phyloP scores from a whole-genome alignment of 1,284 basidiomycete genomes.

The Irpex sp. region DNA sequence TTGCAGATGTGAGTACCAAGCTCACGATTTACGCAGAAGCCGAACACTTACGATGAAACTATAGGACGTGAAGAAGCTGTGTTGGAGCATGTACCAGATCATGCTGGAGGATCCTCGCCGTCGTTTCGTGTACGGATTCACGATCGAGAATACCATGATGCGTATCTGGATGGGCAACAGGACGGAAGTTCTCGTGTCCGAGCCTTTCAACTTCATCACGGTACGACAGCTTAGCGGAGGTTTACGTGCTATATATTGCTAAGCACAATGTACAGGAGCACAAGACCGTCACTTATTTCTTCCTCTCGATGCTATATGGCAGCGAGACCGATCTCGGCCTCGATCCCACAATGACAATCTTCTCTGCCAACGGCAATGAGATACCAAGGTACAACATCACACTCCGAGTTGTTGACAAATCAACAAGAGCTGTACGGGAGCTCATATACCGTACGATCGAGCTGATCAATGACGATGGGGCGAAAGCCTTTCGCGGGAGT shows the following conservation, averaged over 20 bases:
- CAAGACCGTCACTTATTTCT: neutral
- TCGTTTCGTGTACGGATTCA: neutral
- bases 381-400: neutral
- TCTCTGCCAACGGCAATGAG: too few relatives aligned
- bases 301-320: constrained; percentile 2
- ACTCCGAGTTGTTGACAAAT: neutral
- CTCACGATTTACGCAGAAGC: neutral
- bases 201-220: constrained; percentile 1
- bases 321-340: neutral
- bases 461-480: neutral
- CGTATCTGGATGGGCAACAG: neutral
- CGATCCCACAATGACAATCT: constrained; percentile 4
- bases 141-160: neutral
- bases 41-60: neutral
- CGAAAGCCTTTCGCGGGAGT: neutral
- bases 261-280: neutral
- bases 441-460: neutral
- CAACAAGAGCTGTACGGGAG: neutral
- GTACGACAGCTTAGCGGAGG: neutral
- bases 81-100: neutral
- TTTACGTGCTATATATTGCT: too few relatives aligned
- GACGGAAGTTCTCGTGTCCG: neutral
- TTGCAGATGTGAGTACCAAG: neutral
- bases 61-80: neutral
- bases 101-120: neutral